phyloP scores from a whole-genome alignment of 1,284 basidiomycete species.

The Ganoderma sinense region DNA sequence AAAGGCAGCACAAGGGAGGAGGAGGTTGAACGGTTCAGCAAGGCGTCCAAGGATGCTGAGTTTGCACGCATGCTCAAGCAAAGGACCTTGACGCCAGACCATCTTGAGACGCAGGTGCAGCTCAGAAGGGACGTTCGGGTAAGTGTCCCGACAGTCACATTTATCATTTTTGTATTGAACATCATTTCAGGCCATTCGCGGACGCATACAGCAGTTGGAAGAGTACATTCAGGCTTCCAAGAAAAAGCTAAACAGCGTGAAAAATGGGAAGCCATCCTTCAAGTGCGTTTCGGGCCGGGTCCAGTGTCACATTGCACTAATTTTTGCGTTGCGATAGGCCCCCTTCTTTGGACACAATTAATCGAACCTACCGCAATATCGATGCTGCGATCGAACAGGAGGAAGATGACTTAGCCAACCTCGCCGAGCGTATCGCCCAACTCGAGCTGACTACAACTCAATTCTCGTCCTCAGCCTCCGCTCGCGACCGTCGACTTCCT shows the following conservation, averaged over 20 bases:
- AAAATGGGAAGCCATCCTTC: slow-evolving; percentile 67
- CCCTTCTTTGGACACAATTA: slow-evolving; percentile 85
- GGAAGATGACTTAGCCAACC: slow-evolving; percentile 60
- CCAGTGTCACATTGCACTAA: neutral
- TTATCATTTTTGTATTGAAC: neutral
- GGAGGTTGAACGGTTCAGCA: slow-evolving; percentile 78
- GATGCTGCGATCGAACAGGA: slow-evolving; percentile 73
- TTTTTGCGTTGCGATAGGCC: slow-evolving; percentile 52
- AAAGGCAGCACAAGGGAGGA: slow-evolving; percentile 77
- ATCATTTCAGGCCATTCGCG: slow-evolving; percentile 61
- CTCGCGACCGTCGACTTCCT: slow-evolving; percentile 49
- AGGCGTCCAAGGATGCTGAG: slow-evolving; percentile 77
- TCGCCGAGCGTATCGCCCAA: slow-evolving; percentile 63
- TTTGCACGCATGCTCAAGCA: slow-evolving; percentile 84
- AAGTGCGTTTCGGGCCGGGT: slow-evolving; percentile 51
- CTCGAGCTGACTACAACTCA: slow-evolving; percentile 47
- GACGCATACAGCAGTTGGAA: slow-evolving; percentile 81
- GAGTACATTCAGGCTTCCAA: slow-evolving; percentile 75
- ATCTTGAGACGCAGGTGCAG: slow-evolving; percentile 82
- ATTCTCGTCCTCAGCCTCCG: slow-evolving; percentile 19
- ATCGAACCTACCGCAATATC: slow-evolving; percentile 86
- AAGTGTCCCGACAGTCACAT: slow-evolving; percentile 33
- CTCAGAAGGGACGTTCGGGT: slow-evolving; percentile 77
- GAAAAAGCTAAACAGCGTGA: slow-evolving; percentile 69
- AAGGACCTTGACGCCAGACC: slow-evolving; percentile 87